These are phyloP conservation scores for Venturia asperata DNA, from an alignment of 2,329 filamentous ascomycete species.

Conservation along the genomic window DNA sequence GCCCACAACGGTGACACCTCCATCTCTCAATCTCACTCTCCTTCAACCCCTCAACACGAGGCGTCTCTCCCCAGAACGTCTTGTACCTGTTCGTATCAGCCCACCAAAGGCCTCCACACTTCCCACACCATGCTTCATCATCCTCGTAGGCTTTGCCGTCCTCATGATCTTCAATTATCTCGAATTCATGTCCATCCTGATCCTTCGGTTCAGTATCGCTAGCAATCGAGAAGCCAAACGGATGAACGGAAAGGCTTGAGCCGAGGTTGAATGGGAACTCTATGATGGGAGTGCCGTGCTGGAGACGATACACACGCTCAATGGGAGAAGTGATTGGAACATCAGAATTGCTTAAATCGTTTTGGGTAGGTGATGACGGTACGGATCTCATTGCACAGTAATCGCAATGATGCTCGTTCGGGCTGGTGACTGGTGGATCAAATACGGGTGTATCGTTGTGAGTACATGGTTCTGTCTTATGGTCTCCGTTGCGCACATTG, in stretches of 20 bases:
- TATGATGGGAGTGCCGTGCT: neutral
- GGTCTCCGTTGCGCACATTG: too few species aligned
- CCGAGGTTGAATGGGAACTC: neutral
- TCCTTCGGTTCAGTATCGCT: neutral
- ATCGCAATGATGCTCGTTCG: neutral
- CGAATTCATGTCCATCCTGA: neutral
- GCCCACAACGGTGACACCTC: neutral
- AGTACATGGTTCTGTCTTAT: too few species aligned
- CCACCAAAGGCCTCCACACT: neutral
- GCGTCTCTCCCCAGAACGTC: neutral
- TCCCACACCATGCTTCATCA: neutral
- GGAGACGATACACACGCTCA: neutral
- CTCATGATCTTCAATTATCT: neutral
- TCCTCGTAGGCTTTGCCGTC: neutral
- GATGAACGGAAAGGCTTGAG: neutral
- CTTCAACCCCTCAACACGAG: neutral
- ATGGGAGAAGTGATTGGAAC: neutral
- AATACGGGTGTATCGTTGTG: too few species aligned
- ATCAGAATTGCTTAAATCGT: neutral
- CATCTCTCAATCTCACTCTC: neutral
- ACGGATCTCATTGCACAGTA: neutral
- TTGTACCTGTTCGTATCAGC: neutral
- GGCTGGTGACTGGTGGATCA: neutral
- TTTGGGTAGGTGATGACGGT: neutral
- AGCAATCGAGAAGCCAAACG: neutral